Evolutionary conservation across 2,329 filamentous ascomycete species (phyloP).

Genomic region (Ramichloridium luteum): DNA sequence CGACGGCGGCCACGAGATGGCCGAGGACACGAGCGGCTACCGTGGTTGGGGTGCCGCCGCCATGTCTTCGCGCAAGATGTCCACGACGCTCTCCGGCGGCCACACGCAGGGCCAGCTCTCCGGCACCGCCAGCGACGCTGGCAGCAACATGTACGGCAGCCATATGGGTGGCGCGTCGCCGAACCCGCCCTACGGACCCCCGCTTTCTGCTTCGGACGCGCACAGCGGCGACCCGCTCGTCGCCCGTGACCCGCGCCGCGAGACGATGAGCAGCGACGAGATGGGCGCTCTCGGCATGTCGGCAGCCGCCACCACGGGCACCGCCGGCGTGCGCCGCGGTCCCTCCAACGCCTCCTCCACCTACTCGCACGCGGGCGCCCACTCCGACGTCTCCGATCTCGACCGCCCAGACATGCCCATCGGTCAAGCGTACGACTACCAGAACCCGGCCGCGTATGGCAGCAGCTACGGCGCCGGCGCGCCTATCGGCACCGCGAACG

Average conservation of each 20-base stretch:
- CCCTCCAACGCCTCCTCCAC: constrained; percentile 93
- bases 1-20: constrained; percentile 52
- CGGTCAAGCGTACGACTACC: constrained; percentile 18
- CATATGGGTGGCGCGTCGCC: constrained; percentile 41
- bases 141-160: constrained; percentile 39
- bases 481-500: no score
- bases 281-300: constrained; percentile 63
- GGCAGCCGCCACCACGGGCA: constrained; percentile 46
- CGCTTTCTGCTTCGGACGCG: constrained; percentile 40
- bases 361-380: constrained; percentile 58
- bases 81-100: constrained; percentile 77
- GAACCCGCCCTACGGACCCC: constrained; percentile 30
- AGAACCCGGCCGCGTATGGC: no score
- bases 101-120: constrained; percentile 43
- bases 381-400: constrained; percentile 55
- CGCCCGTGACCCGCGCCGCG: constrained; percentile 28
- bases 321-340: constrained; percentile 64
- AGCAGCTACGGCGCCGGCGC: no score
- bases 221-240: constrained; percentile 49
- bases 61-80: neutral
- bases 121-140: constrained; percentile 57
- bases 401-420: constrained; percentile 14
- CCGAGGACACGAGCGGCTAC: constrained; percentile 65
- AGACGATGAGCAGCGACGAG: constrained; percentile 56
- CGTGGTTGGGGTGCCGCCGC: constrained; percentile 66